Conservation (phyloP, 495 filamentous ascomycete species). For the Penicillium lividum region DNA sequence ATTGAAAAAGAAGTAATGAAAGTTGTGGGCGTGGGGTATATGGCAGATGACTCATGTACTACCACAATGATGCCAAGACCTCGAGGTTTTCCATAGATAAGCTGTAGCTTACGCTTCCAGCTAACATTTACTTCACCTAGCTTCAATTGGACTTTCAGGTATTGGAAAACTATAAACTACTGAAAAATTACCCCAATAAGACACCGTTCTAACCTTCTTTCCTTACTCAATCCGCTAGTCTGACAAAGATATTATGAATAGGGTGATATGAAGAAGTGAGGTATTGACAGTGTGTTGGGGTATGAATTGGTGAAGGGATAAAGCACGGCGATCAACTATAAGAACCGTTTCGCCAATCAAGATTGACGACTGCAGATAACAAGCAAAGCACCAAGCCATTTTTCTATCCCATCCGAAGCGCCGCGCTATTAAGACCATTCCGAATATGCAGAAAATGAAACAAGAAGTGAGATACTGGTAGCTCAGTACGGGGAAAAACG, state of each 20-base stretch:
- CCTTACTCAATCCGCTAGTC: too few relatives aligned
- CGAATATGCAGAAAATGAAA: background rate
- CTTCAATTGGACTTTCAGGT: too few relatives aligned
- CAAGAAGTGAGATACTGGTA: background rate
- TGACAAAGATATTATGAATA: background rate
- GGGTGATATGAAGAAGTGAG: background rate
- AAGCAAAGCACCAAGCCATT: slow-evolving; percentile 5
- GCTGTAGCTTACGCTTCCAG: too few relatives aligned
- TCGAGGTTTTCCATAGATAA: too few relatives aligned
- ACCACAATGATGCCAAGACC: background rate
- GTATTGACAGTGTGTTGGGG: background rate
- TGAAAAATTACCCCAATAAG: too few relatives aligned
- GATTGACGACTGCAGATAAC: background rate
- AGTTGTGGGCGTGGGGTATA: background rate
- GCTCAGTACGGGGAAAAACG: slow-evolving; percentile 30
- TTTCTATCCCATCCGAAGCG: slow-evolving; percentile 22
- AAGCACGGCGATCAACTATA: too few relatives aligned
- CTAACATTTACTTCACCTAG: too few relatives aligned
- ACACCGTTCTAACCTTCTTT: too few relatives aligned
- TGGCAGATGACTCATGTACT: background rate
- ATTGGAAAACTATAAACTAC: too few relatives aligned
- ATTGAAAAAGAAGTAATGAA: too few relatives aligned
- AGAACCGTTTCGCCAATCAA: background rate
- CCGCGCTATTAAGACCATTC: slow-evolving; percentile 17
- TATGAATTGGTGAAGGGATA: background rate